Evolutionary conservation across 1,284 basidiomycete species (phyloP).

Genomic region (Sanghuangporus sanghuang): DNA sequence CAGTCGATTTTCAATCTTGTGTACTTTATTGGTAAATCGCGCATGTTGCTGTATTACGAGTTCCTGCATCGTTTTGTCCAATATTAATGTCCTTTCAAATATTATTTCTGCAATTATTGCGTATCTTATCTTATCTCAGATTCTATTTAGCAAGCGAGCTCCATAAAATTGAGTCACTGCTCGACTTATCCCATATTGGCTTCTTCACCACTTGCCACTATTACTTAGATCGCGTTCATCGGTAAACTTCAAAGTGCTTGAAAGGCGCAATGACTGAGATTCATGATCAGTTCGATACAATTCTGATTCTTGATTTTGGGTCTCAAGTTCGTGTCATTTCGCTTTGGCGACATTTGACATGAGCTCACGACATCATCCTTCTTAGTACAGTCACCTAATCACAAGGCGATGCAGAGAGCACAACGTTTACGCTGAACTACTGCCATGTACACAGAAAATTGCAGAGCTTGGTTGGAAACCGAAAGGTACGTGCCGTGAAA

Average conservation of each 20-base stretch:
- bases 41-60: not conserved
- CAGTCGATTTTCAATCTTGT: no score
- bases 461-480: conserved; percentile 91
- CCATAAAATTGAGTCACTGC: not conserved
- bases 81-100: not conserved
- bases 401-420: conserved; percentile 97
- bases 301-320: conserved; percentile 97
- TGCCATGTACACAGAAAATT: conserved; percentile 95
- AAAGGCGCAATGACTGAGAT: conserved; percentile 63
- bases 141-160: not conserved
- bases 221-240: not conserved
- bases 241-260: not conserved
- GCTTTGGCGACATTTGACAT: not conserved
- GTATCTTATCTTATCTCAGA: not conserved
- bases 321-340: conserved; percentile 66
- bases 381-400: conserved; percentile 95
- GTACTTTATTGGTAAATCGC: no score
- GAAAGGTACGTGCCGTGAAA: conserved; percentile 57
- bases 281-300: conserved; percentile 94
- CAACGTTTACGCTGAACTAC: conserved; percentile 96
- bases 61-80: not conserved
- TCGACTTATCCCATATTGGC: not conserved
- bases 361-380: conserved; percentile 1
- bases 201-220: not conserved
- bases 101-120: not conserved